Evolutionary conservation across 805 yeast species (phyloP), one percentile per base, ranked within the genome.

Genomic region (Danielozyma ontarioensis): DNA sequence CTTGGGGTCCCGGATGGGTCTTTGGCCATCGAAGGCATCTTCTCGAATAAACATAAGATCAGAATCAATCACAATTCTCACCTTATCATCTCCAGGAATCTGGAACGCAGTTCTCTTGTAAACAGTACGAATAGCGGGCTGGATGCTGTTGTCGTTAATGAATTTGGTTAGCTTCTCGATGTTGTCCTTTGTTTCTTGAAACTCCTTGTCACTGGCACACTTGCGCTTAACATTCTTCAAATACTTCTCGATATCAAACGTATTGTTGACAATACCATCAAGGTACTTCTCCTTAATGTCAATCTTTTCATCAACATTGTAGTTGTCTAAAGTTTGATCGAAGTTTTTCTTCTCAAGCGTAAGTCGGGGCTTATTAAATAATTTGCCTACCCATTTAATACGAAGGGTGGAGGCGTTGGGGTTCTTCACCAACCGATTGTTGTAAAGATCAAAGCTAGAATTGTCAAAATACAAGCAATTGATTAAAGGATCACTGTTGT

Each of bases 71-170:
- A 85, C 80, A 40, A 93, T 80, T 55, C 97, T 79, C 25, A 89
- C 82, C 51, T 90, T 76, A 56, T 89, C 94, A 56, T 93, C 97
- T 37, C 97, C 97, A 3, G 98, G 98, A 48, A 90, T 90, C 68
- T 90, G 97, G 69, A 93, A 90, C 2, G 97, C 97, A 4, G 96
- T 85, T 59, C 97, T 75, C 27, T 87, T 84, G 64, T 85, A 87
- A 24, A 81, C 76, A 8, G 96, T 76, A 64, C 97, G 79, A 55
- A 93, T 62, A 25, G 85, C 76, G 11, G 98, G 98, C 59, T 86
- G 84, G 42, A 90, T 69, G 39, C 77, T 72, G 46, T 79, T 70
- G 33, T 77, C 77, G 26, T 59, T 53, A 41, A 90, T 81, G 50
- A 80, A 83, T 11, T 62, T 55, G 50, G 81, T 80, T 33, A 87